Conservation (phyloP, 148 eudicot genomes). For the Chenopodium suecicum region DNA sequence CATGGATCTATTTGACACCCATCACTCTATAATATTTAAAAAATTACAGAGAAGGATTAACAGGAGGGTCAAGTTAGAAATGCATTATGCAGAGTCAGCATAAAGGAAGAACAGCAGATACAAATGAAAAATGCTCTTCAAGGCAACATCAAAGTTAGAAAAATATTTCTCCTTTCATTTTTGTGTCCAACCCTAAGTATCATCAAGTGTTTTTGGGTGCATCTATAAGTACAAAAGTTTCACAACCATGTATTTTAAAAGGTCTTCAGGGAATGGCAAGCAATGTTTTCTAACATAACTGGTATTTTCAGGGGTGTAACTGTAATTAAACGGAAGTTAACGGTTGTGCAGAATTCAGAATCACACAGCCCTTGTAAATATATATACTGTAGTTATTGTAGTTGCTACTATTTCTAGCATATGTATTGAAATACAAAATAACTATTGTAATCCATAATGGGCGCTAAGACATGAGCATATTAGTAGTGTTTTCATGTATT, state of each 20-base stretch:
- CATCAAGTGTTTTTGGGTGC: background rate
- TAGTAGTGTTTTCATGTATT: background rate
- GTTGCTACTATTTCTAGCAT: background rate
- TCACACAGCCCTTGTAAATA: background rate
- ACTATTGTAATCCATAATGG: background rate
- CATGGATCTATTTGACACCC: background rate
- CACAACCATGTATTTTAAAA: background rate
- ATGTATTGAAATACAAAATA: background rate
- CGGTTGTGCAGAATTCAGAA: background rate
- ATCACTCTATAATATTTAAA: background rate
- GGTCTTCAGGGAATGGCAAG: background rate
- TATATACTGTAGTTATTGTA: no score
- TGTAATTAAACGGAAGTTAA: background rate
- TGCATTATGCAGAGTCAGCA: background rate
- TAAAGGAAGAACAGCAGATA: background rate
- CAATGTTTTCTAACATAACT: background rate
- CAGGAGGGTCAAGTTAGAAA: background rate
- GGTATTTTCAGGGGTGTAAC: background rate
- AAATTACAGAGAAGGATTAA: background rate
- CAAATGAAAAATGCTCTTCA: background rate
- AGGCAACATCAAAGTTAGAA: background rate
- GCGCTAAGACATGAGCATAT: background rate
- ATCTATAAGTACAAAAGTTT: background rate
- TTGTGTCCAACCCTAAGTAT: background rate
- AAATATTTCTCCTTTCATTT: background rate